These are phyloP conservation scores for Penicillium sp. DNA, from an alignment of 2,329 filamentous ascomycete species.

Conservation along the genomic window DNA sequence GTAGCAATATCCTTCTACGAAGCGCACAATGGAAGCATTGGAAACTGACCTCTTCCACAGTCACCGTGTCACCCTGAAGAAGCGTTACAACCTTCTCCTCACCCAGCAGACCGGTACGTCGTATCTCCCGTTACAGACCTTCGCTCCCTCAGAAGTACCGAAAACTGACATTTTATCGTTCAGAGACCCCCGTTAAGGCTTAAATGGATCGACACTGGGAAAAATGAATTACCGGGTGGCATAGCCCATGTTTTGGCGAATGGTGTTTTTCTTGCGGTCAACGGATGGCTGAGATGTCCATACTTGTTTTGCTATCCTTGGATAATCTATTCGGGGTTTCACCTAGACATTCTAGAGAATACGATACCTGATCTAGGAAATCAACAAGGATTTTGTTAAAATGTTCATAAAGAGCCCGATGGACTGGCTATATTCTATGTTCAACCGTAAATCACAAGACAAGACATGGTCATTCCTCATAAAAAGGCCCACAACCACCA, in stretches of 20 bases:
- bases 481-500: slow-evolving; percentile 13
- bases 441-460: slow-evolving; percentile 24
- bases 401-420: slow-evolving; percentile 15
- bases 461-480: slow-evolving; percentile 21
- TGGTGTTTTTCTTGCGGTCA: slow-evolving; percentile 39
- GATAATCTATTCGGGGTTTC: slow-evolving; percentile 20
- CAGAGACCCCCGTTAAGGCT: slow-evolving; percentile 35
- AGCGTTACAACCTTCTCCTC: slow-evolving; percentile 82
- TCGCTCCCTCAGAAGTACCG: too few relatives aligned
- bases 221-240: slow-evolving; percentile 30
- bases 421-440: slow-evolving; percentile 21
- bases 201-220: slow-evolving; percentile 25
- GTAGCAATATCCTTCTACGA: slow-evolving; percentile 11
- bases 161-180: slow-evolving; percentile 12
- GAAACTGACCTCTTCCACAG: slow-evolving; percentile 43
- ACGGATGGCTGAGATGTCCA: slow-evolving; percentile 28
- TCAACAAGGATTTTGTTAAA: slow-evolving; percentile 12
- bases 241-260: slow-evolving; percentile 37
- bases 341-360: slow-evolving; percentile 13
- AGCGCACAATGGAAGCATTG: background rate
- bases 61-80: slow-evolving; percentile 93
- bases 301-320: slow-evolving; percentile 20
- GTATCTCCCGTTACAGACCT: background rate
- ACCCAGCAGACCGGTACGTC: slow-evolving; percentile 67
- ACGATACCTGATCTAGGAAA: slow-evolving; percentile 16